Percentiles rank a stretch among this genome's conserved stretches.
phyloP scores from a whole-genome alignment of 2,329 filamentous ascomycete species.

The Penicillium sp. region DNA sequence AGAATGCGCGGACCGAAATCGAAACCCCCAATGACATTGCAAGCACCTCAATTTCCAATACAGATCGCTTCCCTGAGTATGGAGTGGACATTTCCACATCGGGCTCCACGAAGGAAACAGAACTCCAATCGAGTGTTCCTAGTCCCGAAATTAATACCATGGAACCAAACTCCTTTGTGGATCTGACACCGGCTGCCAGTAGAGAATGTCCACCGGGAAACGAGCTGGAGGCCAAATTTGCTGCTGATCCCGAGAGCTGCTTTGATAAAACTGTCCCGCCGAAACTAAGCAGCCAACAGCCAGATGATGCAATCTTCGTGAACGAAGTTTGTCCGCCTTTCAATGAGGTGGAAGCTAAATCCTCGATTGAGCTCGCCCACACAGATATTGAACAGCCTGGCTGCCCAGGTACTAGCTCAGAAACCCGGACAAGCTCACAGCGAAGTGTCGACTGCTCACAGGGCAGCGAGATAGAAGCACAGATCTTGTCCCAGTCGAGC shows the following conservation, averaged over 20 bases:
- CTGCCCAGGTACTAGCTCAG: neutral
- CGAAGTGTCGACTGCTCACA: conserved; percentile 6
- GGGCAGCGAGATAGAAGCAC: conserved; percentile 14
- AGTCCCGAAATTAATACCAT: neutral
- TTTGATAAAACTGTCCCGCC: neutral
- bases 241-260: conserved; percentile 5
- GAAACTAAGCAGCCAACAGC: neutral
- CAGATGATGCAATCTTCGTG: neutral
- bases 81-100: neutral
- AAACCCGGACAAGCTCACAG: neutral
- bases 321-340: conserved; percentile 13
- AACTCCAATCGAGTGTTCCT: neutral
- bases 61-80: too few species aligned
- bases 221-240: conserved; percentile 10
- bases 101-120: neutral
- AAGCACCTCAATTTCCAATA: too few species aligned
- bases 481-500: conserved; percentile 1
- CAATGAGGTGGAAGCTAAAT: conserved; percentile 12
- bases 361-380: neutral
- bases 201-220: conserved; percentile 12
- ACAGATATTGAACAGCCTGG: neutral
- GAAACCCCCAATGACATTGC: too few species aligned
- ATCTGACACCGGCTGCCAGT: conserved; percentile 9
- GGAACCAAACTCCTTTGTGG: neutral
- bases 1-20: too few species aligned